Conservation (phyloP, 139 green algal genomes). For the Chlorella sp. region DNA sequence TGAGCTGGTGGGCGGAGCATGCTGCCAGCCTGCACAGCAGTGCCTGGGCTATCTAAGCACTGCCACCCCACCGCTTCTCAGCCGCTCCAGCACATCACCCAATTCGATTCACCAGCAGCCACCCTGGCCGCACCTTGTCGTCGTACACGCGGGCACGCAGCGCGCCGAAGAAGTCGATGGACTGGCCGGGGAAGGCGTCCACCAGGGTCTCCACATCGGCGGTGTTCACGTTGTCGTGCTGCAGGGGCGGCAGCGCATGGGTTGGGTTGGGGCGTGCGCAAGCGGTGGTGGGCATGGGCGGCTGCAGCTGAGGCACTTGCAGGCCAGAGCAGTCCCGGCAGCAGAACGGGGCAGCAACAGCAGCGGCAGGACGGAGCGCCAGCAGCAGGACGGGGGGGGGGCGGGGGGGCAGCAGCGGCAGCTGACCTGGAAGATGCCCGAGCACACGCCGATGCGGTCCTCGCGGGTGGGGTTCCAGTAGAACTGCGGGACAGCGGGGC, state of each 20-base stretch:
- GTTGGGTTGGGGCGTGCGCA: too few relatives aligned
- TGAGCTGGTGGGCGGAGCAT: not conserved
- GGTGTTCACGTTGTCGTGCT: constrained; percentile 61
- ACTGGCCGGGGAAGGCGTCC: constrained; percentile 98
- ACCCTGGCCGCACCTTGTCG: constrained; percentile 71
- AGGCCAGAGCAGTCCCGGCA: too few relatives aligned
- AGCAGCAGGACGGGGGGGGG: too few relatives aligned
- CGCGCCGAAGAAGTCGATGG: constrained; percentile 99
- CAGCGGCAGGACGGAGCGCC: too few relatives aligned
- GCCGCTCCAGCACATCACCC: not conserved
- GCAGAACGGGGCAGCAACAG: too few relatives aligned
- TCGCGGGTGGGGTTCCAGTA: constrained; percentile 98
- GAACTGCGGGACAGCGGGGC: constrained; percentile 55
- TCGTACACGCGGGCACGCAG: constrained; percentile 95
- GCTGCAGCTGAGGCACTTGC: too few relatives aligned
- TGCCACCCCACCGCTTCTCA: not conserved
- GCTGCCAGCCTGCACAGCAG: too few relatives aligned
- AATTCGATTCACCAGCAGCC: not conserved
- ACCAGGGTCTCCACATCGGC: constrained; percentile 87
- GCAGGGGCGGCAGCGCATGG: too few relatives aligned
- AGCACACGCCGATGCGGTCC: constrained; percentile 96
- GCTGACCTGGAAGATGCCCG: constrained; percentile 91
- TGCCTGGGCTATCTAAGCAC: not conserved
- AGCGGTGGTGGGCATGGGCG: too few relatives aligned
- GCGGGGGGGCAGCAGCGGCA: too few relatives aligned